Evolutionary conservation across 2,329 filamentous ascomycete genomes (phyloP), one percentile per base, ranked within the genome.

Genomic region (Amesomyces nigricolor): DNA sequence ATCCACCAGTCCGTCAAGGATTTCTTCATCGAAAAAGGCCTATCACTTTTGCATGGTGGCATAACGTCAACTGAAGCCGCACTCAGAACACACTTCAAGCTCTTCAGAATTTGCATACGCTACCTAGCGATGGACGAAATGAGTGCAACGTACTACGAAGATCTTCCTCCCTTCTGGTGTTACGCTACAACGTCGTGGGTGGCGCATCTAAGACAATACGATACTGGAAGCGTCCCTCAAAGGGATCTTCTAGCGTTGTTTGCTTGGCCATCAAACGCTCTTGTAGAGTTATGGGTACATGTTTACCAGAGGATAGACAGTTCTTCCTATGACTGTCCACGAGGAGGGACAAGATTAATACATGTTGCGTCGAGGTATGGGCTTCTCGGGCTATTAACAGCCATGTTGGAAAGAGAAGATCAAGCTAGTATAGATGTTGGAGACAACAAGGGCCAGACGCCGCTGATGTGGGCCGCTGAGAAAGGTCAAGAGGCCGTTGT

Each of bases 1-100:
- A 71, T 71, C 37, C 68, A 71, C 30, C 65, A 70, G 49, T 65
- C 68, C 3, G 66, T 68, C 42, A 66, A 67, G 37, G 68, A 71
- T 43, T 70, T 67, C 51, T 67, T 71, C 37, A 6, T 67, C 22
- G 44, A 61, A 5, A 61, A 58, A 10, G 65, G 66, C 14, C 39
- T 67, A 3, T 44, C 14, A 30, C 35, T 29, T 57, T 50, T 66
- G 17, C 32, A 63, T 8, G 16, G 19, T 29, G 40, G 7, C 47
- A 19, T n/a, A n/a, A 43, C 22, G 38, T 48, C 59, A 16, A 38
- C 57, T 37, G 47, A 56, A 45, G 10, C 11, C 19, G 56, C 45
- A 26, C 22, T 51, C 17, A 56, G 40, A 47, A 60, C 62, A 32
- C 60, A 66, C 42, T 57, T 54, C 19, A 60, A 43, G 39, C 50